Conservation (phyloP, 441 rosid genomes). For the Erodium texanum region DNA sequence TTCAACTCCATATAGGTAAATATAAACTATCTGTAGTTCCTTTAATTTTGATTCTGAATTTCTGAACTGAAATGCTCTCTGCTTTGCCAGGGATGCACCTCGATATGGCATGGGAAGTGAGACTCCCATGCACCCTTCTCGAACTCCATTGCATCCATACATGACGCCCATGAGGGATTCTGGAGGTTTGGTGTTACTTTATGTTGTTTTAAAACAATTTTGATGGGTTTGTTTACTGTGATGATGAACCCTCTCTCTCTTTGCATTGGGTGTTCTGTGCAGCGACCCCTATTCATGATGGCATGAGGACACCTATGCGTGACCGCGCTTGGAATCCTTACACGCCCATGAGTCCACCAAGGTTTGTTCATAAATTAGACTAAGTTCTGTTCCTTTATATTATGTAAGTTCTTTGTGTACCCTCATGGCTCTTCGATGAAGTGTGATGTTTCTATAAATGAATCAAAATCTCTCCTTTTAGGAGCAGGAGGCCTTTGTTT, state of each 20-base stretch:
- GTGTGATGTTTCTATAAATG: no score
- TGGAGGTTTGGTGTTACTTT: slow-evolving; percentile 40
- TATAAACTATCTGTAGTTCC: slow-evolving; percentile 10
- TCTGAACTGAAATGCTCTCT: slow-evolving; percentile 9
- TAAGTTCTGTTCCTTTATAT: no score
- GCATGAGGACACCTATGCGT: slow-evolving; percentile 96
- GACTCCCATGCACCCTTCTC: slow-evolving; percentile 95
- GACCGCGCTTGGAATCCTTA: slow-evolving; percentile 98
- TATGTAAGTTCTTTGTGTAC: no score
- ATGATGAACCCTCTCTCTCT: neutral
- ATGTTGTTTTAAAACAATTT: neutral
- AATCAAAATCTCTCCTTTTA: no score
- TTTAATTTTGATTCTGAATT: neutral
- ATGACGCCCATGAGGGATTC: slow-evolving; percentile 98
- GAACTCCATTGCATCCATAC: slow-evolving; percentile 86
- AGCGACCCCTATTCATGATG: slow-evolving; percentile 97
- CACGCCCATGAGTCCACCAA: slow-evolving; percentile 93
- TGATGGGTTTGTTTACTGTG: neutral
- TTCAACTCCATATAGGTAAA: slow-evolving; percentile 65
- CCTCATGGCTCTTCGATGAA: no score
- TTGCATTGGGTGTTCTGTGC: slow-evolving; percentile 19
- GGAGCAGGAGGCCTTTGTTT: no score
- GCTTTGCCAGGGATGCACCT: slow-evolving; percentile 47
- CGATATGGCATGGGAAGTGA: slow-evolving; percentile 94
- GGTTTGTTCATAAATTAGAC: slow-evolving; percentile 33